Conservation (phyloP, 768 basidiomycete genomes). For the Xanthoconium stramineum region DNA sequence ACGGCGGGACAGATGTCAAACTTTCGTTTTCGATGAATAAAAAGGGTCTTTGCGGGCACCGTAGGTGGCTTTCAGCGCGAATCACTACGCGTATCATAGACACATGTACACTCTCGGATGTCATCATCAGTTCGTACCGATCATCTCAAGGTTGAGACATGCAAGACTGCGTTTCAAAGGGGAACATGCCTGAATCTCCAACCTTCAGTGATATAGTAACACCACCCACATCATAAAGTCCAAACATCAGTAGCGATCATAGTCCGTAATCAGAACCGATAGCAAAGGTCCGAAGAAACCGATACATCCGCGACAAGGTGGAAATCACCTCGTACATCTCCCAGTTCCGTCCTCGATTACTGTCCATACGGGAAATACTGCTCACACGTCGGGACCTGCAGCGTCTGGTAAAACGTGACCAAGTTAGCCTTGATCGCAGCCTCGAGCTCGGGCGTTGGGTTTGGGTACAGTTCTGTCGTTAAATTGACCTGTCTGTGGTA, state of each 20-base stretch:
- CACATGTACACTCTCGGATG: not conserved
- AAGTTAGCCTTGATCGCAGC: constrained; percentile 23
- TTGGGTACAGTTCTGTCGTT: constrained; percentile 19
- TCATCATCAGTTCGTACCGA: no score
- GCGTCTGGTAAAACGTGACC: constrained; percentile 10
- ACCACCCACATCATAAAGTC: not conserved
- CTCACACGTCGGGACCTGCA: constrained; percentile 9
- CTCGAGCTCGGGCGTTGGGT: constrained; percentile 19
- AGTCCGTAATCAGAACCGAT: not conserved
- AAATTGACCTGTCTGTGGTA: constrained; percentile 22
- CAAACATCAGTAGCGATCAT: not conserved
- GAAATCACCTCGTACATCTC: not conserved
- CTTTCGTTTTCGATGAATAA: no score
- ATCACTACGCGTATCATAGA: constrained; percentile 10
- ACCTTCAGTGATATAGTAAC: not conserved
- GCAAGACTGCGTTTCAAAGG: no score
- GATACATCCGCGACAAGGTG: not conserved
- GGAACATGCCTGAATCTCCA: no score
- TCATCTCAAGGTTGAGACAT: no score
- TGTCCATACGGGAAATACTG: constrained; percentile 18
- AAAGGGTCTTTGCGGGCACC: no score
- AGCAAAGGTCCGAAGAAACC: not conserved
- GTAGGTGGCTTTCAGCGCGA: not conserved
- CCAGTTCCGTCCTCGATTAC: not conserved
- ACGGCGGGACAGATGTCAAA: no score